These are phyloP conservation scores for Thermoascus crustaceus DNA, from an alignment of 2,329 filamentous ascomycete species.

Conservation along the genomic window DNA sequence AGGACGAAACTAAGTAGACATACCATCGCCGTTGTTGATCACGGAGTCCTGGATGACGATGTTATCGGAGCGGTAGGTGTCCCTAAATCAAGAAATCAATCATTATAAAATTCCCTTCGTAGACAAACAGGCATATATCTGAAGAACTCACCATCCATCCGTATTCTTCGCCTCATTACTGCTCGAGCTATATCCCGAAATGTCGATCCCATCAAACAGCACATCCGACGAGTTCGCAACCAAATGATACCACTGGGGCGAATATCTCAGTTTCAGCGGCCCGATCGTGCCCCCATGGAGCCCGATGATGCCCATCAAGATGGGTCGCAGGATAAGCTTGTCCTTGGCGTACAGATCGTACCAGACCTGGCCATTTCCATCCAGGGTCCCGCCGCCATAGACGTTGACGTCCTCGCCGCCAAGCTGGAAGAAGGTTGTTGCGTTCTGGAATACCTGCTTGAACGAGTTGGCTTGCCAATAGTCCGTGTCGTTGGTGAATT, in stretches of 20 bases:
- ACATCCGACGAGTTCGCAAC: conserved; percentile 59
- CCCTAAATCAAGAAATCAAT: too few relatives aligned
- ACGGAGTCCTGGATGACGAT: conserved; percentile 60
- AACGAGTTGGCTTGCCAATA: conserved; percentile 62
- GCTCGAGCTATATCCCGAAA: conserved; percentile 48
- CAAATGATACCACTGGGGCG: conserved; percentile 56
- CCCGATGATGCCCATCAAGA: conserved; percentile 51
- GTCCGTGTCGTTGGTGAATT: conserved; percentile 58
- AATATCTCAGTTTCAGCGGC: conserved; percentile 53
- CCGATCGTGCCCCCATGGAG: conserved; percentile 51
- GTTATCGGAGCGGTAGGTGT: conserved; percentile 47
- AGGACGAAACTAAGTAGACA: too few relatives aligned
- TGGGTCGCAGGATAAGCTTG: conserved; percentile 50
- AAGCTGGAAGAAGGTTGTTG: conserved; percentile 58
- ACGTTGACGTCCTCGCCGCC: conserved; percentile 60
- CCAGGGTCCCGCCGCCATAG: conserved; percentile 55
- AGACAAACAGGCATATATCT: too few relatives aligned
- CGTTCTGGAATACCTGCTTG: conserved; percentile 58
- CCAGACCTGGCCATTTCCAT: conserved; percentile 59
- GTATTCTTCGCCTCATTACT: conserved; percentile 55
- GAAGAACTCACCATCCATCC: too few relatives aligned
- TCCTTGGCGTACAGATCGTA: conserved; percentile 55
- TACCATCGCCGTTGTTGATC: conserved; percentile 56
- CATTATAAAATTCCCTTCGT: too few relatives aligned
- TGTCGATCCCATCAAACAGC: conserved; percentile 55